Conservation (phyloP, 2,329 filamentous ascomycete species). For the Sclerotinia trifoliorum region DNA sequence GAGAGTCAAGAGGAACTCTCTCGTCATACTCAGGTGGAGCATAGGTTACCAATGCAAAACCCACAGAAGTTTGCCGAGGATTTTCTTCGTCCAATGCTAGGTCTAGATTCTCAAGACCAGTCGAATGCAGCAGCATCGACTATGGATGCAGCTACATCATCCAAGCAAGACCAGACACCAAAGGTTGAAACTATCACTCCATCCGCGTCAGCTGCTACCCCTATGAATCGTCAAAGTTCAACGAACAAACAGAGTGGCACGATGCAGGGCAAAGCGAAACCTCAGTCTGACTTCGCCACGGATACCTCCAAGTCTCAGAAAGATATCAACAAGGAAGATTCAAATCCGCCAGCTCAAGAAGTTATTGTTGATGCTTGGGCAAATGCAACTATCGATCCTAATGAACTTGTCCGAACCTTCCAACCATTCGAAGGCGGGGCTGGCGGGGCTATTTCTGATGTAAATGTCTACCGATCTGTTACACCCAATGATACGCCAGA, state of each 20-base stretch:
- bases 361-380: slow-evolving; percentile 41
- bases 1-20: slow-evolving; percentile 54
- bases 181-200: slow-evolving; percentile 41
- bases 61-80: slow-evolving; percentile 54
- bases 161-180: slow-evolving; percentile 46
- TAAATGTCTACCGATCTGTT: slow-evolving; percentile 53
- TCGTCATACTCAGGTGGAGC: slow-evolving; percentile 58
- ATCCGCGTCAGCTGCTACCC: slow-evolving; percentile 42
- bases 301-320: slow-evolving; percentile 34
- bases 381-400: slow-evolving; percentile 53
- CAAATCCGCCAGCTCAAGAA: slow-evolving; percentile 36
- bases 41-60: slow-evolving; percentile 55
- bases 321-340: slow-evolving; percentile 29
- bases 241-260: slow-evolving; percentile 52
- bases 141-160: slow-evolving; percentile 35
- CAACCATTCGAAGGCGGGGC: slow-evolving; percentile 45
- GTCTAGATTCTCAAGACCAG: slow-evolving; percentile 52
- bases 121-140: slow-evolving; percentile 25
- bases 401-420: slow-evolving; percentile 48
- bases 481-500: slow-evolving; percentile 65
- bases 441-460: slow-evolving; percentile 52
- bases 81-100: slow-evolving; percentile 49
- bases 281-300: slow-evolving; percentile 25
- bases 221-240: slow-evolving; percentile 50
- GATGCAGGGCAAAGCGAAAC: slow-evolving; percentile 26